Conservation (phyloP, 139 green algal genomes). For the Pedinophyceae sp. region DNA sequence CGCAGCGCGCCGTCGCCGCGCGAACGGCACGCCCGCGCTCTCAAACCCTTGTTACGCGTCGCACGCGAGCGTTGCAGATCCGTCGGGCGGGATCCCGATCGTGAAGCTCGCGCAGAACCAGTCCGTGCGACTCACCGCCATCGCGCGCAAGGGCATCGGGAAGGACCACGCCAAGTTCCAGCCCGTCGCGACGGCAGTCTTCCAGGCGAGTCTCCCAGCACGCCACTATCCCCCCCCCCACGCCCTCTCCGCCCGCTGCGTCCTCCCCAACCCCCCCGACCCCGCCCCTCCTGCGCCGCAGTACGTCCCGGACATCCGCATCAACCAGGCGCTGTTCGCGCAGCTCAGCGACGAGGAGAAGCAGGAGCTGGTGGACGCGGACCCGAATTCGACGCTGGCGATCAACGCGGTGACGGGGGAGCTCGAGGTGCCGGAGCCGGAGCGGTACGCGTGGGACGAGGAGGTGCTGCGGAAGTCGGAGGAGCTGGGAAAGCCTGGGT, state of each 20-base stretch:
- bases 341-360: constrained; percentile 55
- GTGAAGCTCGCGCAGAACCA: too few species aligned
- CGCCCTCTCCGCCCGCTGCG: background rate
- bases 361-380: constrained; percentile 47
- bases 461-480: constrained; percentile 65
- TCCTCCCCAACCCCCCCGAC: too few species aligned
- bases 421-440: constrained; percentile 40
- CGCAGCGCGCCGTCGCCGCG: too few species aligned
- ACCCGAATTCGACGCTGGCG: constrained; percentile 55
- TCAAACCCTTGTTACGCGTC: too few species aligned
- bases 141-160: constrained; percentile 75
- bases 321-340: constrained; percentile 54
- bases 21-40: too few species aligned
- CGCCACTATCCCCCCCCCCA: too few species aligned
- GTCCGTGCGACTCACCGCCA: too few species aligned
- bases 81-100: too few species aligned
- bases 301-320: constrained; percentile 64
- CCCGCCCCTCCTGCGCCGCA: too few species aligned
- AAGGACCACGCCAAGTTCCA: constrained; percentile 99
- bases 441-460: constrained; percentile 69
- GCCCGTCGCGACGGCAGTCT: constrained; percentile 73
- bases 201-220: constrained; percentile 20
- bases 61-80: too few species aligned
- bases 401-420: constrained; percentile 54
- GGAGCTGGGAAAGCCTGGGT: constrained; percentile 57